Percentiles rank a stretch among this genome's conserved stretches.
These are phyloP conservation scores for Cryomyces antarcticus DNA, from an alignment of 495 filamentous ascomycete genomes.

Conservation along the genomic window DNA sequence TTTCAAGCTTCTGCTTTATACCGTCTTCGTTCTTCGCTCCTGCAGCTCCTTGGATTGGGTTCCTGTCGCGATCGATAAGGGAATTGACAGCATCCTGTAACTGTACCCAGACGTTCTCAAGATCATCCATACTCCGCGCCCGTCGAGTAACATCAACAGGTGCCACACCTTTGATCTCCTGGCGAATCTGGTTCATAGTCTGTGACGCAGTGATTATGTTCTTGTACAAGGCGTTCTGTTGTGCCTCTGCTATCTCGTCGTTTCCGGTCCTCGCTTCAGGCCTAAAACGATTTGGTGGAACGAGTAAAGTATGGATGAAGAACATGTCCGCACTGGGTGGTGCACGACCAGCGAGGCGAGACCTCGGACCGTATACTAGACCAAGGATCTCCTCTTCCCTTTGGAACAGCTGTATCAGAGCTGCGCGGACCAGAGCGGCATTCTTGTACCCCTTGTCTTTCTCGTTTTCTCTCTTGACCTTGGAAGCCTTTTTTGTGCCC, in stretches of 20 bases:
- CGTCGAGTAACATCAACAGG: constrained; percentile 19
- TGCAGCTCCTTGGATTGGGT: constrained; percentile 53
- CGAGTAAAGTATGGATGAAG: constrained; percentile 65
- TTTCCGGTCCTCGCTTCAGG: constrained; percentile 66
- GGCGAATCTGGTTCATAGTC: constrained; percentile 51
- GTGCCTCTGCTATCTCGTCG: constrained; percentile 58
- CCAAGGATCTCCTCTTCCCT: constrained; percentile 64
- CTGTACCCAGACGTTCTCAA: constrained; percentile 51
- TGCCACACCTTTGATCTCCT: constrained; percentile 39
- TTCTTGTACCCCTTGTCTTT: constrained; percentile 42
- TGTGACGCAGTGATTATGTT: constrained; percentile 52
- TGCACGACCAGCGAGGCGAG: constrained; percentile 13
- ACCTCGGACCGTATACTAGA: constrained; percentile 56
- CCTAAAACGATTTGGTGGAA: constrained; percentile 85
- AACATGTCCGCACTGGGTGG: constrained; percentile 67
- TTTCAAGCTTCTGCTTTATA: constrained; percentile 94
- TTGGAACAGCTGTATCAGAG: constrained; percentile 62
- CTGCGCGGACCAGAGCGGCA: constrained; percentile 52
- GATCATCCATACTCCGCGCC: constrained; percentile 33
- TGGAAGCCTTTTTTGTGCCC: constrained; percentile 5
- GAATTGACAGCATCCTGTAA: constrained; percentile 84
- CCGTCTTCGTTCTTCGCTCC: constrained; percentile 54
- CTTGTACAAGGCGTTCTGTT: constrained; percentile 71
- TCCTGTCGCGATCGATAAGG: constrained; percentile 70
- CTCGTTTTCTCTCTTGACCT: constrained; percentile 15